Conservation (phyloP, 345 rosid genomes). For the Bruguiera sexangula region DNA sequence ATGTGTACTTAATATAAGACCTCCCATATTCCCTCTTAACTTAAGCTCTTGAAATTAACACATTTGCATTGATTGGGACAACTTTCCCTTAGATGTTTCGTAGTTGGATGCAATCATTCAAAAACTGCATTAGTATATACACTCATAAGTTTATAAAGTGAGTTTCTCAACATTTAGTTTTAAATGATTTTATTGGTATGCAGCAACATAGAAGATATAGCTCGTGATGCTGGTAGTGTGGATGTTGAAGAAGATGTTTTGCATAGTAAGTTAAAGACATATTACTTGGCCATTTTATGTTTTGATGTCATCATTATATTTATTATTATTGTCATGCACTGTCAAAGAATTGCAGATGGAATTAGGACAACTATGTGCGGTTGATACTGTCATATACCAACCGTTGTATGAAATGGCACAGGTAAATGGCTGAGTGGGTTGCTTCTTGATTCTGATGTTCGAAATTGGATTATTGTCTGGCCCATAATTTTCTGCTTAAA, state of each 20-base stretch:
- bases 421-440: slow-evolving; percentile 33
- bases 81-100: not conserved
- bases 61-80: not conserved
- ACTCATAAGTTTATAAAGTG: not conserved
- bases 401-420: slow-evolving; percentile 75
- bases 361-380: slow-evolving; percentile 49
- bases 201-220: slow-evolving; percentile 95
- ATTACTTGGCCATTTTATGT: not conserved
- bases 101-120: not conserved
- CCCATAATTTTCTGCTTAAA: slow-evolving; percentile 16
- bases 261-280: slow-evolving; percentile 48
- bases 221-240: slow-evolving; percentile 93
- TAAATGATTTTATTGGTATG: slow-evolving; percentile 2
- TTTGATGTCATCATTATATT: slow-evolving; percentile 13
- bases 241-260: slow-evolving; percentile 80
- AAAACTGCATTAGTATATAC: not conserved
- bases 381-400: slow-evolving; percentile 56
- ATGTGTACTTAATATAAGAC: not conserved
- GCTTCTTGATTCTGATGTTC: not conserved
- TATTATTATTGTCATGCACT: slow-evolving; percentile 24
- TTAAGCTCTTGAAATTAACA: slow-evolving; percentile 2
- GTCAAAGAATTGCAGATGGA: slow-evolving; percentile 73
- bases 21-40: not conserved
- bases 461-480: slow-evolving; percentile 5
- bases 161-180: slow-evolving; percentile 8